Evolutionary conservation across 345 rosid genomes (phyloP).

Genomic region (Eucalyptus fibrosa): DNA sequence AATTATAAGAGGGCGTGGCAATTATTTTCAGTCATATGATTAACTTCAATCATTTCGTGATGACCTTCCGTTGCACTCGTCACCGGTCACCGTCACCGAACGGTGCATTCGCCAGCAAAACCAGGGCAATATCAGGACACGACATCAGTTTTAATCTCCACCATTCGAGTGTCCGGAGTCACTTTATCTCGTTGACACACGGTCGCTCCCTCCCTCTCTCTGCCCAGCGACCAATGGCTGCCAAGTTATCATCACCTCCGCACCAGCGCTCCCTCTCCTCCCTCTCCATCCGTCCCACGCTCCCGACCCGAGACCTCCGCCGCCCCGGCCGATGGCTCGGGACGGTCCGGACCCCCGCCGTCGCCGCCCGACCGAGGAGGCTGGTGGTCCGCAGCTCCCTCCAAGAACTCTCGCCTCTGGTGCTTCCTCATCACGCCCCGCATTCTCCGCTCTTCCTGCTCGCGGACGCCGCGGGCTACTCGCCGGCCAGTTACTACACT

Average conservation of each 20-base stretch:
- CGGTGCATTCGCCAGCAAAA: neutral
- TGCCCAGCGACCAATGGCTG: neutral
- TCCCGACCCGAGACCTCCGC: neutral
- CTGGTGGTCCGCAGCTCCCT: slow-evolving; percentile 3
- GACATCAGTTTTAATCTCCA: neutral
- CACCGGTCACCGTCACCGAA: neutral
- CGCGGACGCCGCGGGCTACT: slow-evolving; percentile 54
- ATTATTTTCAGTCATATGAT: neutral
- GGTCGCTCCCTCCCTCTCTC: neutral
- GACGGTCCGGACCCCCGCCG: neutral
- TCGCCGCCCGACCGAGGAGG: neutral
- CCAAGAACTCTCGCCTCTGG: slow-evolving; percentile 12
- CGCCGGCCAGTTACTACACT: slow-evolving; percentile 88
- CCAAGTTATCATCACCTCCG: neutral
- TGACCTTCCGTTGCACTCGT: neutral
- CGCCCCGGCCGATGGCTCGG: neutral
- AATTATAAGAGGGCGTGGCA: neutral
- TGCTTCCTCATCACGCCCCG: slow-evolving; percentile 4
- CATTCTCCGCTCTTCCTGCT: slow-evolving; percentile 18
- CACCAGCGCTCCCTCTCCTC: neutral
- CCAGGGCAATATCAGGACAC: neutral
- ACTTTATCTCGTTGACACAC: neutral
- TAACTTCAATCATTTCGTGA: neutral
- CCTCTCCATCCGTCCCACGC: neutral
- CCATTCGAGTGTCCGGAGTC: neutral